Base-by-base conservation (phyloP, 148 eudicot genomes). In the Persicaria maculosa region DNA sequence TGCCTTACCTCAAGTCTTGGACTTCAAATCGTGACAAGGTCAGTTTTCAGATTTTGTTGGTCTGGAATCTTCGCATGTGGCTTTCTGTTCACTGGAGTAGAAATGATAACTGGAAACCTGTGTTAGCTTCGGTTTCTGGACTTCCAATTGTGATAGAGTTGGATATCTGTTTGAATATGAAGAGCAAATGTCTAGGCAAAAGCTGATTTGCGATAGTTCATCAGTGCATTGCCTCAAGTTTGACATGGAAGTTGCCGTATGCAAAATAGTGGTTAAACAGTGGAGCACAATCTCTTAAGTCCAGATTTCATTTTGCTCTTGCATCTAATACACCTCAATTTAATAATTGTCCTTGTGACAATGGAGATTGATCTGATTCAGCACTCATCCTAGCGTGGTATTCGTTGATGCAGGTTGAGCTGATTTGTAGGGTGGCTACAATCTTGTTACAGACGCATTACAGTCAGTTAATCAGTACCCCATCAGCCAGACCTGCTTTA, bases 1-100 rank as follows among this genome's bases (percentile, higher is more conserved):
- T 94, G 74, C 87, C 98, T 44, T 90, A 85, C 79, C 80, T 94
- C 77, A 86, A 87, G 75, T 87, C 80, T 72, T 92, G 98, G 98
- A 80, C 89, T 45, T 68, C 80, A 40, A 74, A 85, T 77, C 85
- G 87, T 50, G 96, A 88, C 79, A 91, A 92, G 97, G 98, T 94
- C 65, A 79, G 85, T 72, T 22, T 43, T 31, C 17, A 4, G n/a
- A 44, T 57, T 44, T 15, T 55, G 22, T 15, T 50, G 10, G 17
- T 47, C 87, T 91, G 94, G 87, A 45, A 44, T 44, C 48, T 17
- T 14, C 5, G n/a, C 2, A 44, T 62, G 55, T 57, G 31, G 20
- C 31, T 25, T 62, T 9, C 31, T 62, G 44, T 16, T 58, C n/a
- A 61, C 44, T 22, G 10, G 44, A 25, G 44, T 12, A 53, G 22